Base-by-base conservation (phyloP, 768 basidiomycete species). In the Termitomyces sp. region DNA sequence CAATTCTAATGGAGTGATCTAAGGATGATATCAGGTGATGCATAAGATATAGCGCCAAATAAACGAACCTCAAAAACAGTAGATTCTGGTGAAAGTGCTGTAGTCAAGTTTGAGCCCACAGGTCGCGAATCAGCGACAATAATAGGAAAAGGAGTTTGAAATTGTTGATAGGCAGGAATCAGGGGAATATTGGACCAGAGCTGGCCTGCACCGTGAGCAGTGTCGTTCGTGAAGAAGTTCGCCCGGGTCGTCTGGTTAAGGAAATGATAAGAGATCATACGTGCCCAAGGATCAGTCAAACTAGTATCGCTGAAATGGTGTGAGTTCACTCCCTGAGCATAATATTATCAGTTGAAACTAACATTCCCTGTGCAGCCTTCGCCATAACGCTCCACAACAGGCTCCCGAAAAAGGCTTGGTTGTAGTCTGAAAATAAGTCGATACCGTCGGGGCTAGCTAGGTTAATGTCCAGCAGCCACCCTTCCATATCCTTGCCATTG, bases 211-310 rank as follows among this genome's bases (percentile, higher is more conserved):
- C 87, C 88, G 61, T 91, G 88, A 7, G 77, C 74, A 0, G 81
- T 74, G 45, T 77, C 69, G 49, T 85, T 81, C 2, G 81, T 81
- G 69, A 84, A 87, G 65, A 89, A 85, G 65, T 88, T 85, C 11
- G 55, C 58, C 16, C 77, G 72, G 6, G 77, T 75, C 0, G 88
- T 91, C 54, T 83, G 81, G 65, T 85, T 89, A 58, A 88, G 72
- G 64, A 91, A 91, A 68, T 92, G 90, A 62, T 87, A 87, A 1
- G 86, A 80, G 36, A 91, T 78, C 68, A 85, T 81, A 1, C 87
- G 82, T 0, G 79, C 68, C 81, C 85, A 89, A 6, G 83, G 72
- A 66, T 91, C 88, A 1, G 81, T 81, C 47, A 88, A 58, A 56
- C 86, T 87, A 20, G 84, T 86, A 66, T 86, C 80, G 42, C 87